phyloP scores from a whole-genome alignment of 2,329 filamentous ascomycete genomes.

The Diaporthe destruens region DNA sequence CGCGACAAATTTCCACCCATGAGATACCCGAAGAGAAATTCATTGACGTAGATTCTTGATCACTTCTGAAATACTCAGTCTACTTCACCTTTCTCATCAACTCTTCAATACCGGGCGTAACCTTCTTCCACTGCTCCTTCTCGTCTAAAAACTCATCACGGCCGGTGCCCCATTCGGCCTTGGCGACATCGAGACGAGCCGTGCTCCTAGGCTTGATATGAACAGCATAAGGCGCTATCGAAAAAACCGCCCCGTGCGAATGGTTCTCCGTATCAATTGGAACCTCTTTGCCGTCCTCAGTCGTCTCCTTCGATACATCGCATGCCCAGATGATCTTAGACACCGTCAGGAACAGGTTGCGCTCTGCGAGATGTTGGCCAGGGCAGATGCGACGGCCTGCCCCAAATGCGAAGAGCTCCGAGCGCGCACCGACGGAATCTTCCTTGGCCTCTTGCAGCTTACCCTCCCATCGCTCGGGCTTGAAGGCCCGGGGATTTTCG shows the following conservation, averaged over 20 bases:
- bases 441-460: constrained; percentile 10
- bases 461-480: background rate
- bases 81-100: constrained; percentile 11
- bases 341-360: constrained; percentile 1
- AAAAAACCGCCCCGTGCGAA: background rate
- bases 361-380: constrained; percentile 6
- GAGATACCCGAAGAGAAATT: too few relatives aligned
- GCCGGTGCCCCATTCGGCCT: background rate
- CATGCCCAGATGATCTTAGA: background rate
- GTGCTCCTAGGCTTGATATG: background rate
- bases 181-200: background rate
- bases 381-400: background rate
- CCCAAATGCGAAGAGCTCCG: constrained; percentile 1
- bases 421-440: background rate
- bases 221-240: constrained; percentile 1
- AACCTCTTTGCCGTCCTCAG: background rate
- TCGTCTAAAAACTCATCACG: background rate
- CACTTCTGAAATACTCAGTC: background rate
- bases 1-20: too few relatives aligned
- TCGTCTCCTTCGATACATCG: background rate
- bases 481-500: background rate
- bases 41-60: too few relatives aligned
- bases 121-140: background rate
- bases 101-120: background rate
- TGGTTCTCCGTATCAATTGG: background rate